Conservation (phyloP, 1,284 basidiomycete species). For the Boletus albobrunnescens region DNA sequence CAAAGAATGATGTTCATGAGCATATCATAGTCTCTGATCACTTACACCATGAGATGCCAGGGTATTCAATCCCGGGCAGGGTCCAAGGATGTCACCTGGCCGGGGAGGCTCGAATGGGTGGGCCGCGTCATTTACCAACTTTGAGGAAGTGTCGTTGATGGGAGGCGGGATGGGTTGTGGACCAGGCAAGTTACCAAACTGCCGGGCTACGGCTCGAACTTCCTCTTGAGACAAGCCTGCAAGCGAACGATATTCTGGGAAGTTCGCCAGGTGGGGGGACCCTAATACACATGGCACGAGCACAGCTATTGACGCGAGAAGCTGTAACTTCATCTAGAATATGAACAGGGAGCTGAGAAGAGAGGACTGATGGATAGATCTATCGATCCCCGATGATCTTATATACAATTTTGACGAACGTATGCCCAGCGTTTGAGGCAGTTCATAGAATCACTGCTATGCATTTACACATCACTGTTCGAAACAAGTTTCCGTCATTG, state of each 20-base stretch:
- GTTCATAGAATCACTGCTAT: too few species aligned
- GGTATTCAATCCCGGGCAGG: constrained; percentile 47
- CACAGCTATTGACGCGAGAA: not conserved
- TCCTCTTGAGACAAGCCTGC: constrained; percentile 16
- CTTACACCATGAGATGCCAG: constrained; percentile 41
- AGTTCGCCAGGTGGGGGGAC: constrained; percentile 13
- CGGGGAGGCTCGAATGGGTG: not conserved
- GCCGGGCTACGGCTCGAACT: too few species aligned
- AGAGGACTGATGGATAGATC: too few species aligned
- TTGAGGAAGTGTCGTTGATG: constrained; percentile 21
- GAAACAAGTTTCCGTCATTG: too few species aligned
- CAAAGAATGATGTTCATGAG: too few species aligned
- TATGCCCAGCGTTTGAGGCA: too few species aligned
- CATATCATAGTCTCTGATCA: too few species aligned
- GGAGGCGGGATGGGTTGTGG: constrained; percentile 22
- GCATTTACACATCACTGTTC: too few species aligned
- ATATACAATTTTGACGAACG: too few species aligned
- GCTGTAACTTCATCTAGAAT: constrained; percentile 11
- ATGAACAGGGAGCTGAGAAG: too few species aligned
- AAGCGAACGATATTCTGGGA: constrained; percentile 22
- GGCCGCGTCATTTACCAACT: constrained; percentile 20
- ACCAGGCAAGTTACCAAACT: constrained; percentile 17
- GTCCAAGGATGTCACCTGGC: constrained; percentile 36
- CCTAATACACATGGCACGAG: constrained; percentile 11
- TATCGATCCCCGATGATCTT: too few species aligned